Evolutionary conservation across 805 yeast genomes (phyloP).

Genomic region (Lachancea sp.): DNA sequence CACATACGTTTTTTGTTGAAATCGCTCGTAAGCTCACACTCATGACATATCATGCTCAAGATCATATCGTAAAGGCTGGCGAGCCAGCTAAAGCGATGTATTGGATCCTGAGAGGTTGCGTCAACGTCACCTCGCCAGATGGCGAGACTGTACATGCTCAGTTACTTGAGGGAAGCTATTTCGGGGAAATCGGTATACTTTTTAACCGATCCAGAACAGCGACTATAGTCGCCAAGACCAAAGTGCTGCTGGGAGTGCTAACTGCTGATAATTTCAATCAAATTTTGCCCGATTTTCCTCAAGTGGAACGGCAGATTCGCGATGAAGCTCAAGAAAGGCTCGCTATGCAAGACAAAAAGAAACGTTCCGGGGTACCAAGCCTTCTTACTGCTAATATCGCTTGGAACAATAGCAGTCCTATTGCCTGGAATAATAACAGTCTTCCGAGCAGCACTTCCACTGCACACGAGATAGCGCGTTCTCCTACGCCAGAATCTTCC

Average conservation of each 20-base stretch:
- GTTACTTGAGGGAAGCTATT: constrained; percentile 59
- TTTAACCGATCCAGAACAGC: constrained; percentile 76
- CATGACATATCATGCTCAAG: constrained; percentile 60
- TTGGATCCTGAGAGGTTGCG: constrained; percentile 72
- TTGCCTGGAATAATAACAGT: background rate
- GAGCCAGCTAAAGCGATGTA: constrained; percentile 73
- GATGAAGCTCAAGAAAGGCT: constrained; percentile 77
- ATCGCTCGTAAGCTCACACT: constrained; percentile 52
- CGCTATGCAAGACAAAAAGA: constrained; percentile 61
- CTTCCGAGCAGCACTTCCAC: background rate
- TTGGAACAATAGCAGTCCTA: background rate
- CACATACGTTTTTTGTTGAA: constrained; percentile 53
- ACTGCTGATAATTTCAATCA: constrained; percentile 55
- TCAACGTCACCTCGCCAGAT: constrained; percentile 69
- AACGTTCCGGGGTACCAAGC: constrained; percentile 36
- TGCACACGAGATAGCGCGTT: background rate
- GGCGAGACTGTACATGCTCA: constrained; percentile 73
- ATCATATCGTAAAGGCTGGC: constrained; percentile 61
- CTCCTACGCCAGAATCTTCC: background rate
- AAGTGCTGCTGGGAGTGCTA: constrained; percentile 60
- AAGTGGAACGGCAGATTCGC: constrained; percentile 59
- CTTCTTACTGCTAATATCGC: constrained; percentile 9
- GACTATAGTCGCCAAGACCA: constrained; percentile 63
- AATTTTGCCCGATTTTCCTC: constrained; percentile 57
- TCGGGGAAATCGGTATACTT: constrained; percentile 74